phyloP scores from a whole-genome alignment of 306 rosid species.

The Gynostemma pentaphyllum region DNA sequence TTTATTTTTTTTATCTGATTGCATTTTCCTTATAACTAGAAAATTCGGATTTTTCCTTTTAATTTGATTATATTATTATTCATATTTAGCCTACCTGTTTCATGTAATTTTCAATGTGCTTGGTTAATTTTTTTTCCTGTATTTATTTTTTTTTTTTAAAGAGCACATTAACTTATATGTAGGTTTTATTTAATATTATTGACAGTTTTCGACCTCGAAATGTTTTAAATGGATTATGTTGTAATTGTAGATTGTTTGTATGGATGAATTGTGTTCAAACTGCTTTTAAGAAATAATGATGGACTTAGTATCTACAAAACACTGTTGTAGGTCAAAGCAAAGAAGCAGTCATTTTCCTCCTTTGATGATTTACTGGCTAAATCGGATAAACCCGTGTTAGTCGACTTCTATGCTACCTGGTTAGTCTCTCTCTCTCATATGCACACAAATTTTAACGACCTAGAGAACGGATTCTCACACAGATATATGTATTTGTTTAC shows the following conservation, averaged over 20 bases:
- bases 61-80: too few relatives aligned
- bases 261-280: neutral
- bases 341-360: slow-evolving; percentile 67
- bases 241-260: neutral
- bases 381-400: slow-evolving; percentile 70
- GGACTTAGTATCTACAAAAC: neutral
- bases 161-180: neutral
- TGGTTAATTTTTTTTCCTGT: neutral
- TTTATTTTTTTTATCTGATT: too few relatives aligned
- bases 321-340: slow-evolving; percentile 59
- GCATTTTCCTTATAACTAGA: neutral
- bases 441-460: too few relatives aligned
- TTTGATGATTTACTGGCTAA: slow-evolving; percentile 72
- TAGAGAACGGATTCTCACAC: too few relatives aligned
- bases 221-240: neutral
- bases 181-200: neutral
- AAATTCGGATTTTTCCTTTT: neutral
- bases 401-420: slow-evolving; percentile 99
- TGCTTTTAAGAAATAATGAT: slow-evolving; percentile 1
- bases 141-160: too few relatives aligned
- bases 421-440: slow-evolving; percentile 19
- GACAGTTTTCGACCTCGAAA: neutral
- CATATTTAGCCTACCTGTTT: too few relatives aligned
- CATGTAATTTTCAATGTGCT: too few relatives aligned
- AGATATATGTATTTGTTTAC: neutral